Conservation (phyloP, 306 rosid genomes). For the Mucuna pruriens region DNA sequence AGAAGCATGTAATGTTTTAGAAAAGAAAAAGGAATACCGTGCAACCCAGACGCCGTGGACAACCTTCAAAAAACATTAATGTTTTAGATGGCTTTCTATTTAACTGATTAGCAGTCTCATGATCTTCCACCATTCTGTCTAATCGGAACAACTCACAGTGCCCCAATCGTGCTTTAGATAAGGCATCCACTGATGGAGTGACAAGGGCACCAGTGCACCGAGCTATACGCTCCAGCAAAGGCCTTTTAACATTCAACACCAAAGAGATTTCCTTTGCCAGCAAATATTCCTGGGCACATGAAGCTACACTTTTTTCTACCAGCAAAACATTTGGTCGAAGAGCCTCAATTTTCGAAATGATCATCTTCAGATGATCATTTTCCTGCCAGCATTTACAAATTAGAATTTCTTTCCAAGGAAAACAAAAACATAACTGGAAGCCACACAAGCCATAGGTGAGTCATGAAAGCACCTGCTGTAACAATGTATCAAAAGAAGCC, state of each 20-base stretch:
- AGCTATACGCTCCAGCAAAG: conserved; percentile 87
- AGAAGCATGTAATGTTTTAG: background rate
- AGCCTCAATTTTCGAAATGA: conserved; percentile 88
- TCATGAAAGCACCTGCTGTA: conserved; percentile 78
- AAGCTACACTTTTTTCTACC: conserved; percentile 93
- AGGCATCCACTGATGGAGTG: conserved; percentile 75
- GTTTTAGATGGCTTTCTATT: conserved; percentile 84
- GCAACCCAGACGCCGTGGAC: conserved; percentile 96
- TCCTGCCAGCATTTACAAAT: conserved; percentile 63
- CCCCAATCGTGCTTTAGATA: conserved; percentile 74
- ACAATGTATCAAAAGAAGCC: conserved; percentile 82
- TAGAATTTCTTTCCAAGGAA: conserved; percentile 18
- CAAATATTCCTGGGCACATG: conserved; percentile 77
- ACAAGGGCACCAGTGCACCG: conserved; percentile 88
- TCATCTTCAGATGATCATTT: conserved; percentile 80
- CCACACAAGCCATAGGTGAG: conserved; percentile 12
- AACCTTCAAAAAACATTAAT: conserved; percentile 96
- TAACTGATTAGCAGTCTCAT: conserved; percentile 63
- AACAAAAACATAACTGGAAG: conserved; percentile 13
- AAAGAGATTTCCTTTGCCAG: conserved; percentile 91
- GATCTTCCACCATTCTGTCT: conserved; percentile 75
- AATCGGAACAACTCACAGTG: conserved; percentile 92
- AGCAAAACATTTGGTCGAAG: conserved; percentile 90
- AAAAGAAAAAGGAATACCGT: conserved; percentile 60
- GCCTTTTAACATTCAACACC: conserved; percentile 93